Evolutionary conservation across 164 flowering plant genomes (phyloP).

Genomic region (Cinnamomum micranthum): DNA sequence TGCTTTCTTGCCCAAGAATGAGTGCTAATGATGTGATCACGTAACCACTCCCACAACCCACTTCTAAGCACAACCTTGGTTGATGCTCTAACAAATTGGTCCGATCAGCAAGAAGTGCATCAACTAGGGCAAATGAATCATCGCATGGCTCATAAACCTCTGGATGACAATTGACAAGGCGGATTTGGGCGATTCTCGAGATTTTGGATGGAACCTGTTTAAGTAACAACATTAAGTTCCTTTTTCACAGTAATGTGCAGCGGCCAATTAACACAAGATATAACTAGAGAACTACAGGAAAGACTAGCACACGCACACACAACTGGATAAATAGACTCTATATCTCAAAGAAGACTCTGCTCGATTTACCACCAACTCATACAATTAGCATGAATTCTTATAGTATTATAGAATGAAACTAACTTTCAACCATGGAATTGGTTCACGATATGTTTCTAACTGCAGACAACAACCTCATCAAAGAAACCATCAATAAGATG

Average conservation of each 20-base stretch:
- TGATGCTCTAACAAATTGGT: conserved; percentile 49
- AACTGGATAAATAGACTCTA: not conserved
- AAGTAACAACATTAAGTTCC: not conserved
- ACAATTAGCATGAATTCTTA: no score
- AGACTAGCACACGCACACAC: not conserved
- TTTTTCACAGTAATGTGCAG: no score
- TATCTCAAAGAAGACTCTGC: not conserved
- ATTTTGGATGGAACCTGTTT: conserved; percentile 26
- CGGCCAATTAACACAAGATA: no score
- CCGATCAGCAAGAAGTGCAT: conserved; percentile 81
- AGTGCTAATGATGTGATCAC: conserved; percentile 87
- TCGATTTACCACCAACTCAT: no score
- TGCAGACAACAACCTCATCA: not conserved
- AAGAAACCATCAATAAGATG: not conserved
- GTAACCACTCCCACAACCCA: conserved; percentile 94
- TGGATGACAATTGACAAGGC: conserved; percentile 69
- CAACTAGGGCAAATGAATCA: conserved; percentile 92
- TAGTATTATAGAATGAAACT: no score
- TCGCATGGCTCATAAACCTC: conserved; percentile 98
- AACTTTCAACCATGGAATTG: not conserved
- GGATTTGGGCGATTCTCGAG: conserved; percentile 62
- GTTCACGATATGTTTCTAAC: no score
- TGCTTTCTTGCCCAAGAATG: conserved; percentile 48
- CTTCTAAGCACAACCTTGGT: conserved; percentile 73
- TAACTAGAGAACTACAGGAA: not conserved